A percentile compares a stretch with the other conserved stretches of the same genome.
Evolutionary conservation across 2,329 filamentous ascomycete species (phyloP).

Genomic region (Nigrospora oryzae): DNA sequence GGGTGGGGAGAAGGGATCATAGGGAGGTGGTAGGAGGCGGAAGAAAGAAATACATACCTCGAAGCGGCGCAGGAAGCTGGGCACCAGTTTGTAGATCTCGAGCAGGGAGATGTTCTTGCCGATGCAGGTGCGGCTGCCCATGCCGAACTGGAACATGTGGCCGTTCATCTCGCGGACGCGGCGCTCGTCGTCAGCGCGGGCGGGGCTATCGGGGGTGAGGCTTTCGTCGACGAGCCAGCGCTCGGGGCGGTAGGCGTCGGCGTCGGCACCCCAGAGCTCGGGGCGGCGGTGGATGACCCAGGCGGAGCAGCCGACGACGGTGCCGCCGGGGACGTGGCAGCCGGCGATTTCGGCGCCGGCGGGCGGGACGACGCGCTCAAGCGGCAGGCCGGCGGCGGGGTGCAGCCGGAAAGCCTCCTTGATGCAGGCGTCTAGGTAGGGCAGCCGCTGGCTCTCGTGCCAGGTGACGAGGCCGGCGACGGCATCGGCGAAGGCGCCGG

Average conservation of each 20-base stretch:
- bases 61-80: slow-evolving; percentile 54
- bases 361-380: slow-evolving; percentile 65
- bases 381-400: slow-evolving; percentile 62
- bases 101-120: slow-evolving; percentile 58
- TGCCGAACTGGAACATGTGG: slow-evolving; percentile 66
- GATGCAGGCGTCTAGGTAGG: slow-evolving; percentile 69
- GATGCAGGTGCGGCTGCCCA: slow-evolving; percentile 58
- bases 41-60: slow-evolving; percentile 36
- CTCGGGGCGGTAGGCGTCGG: slow-evolving; percentile 59
- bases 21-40: background rate
- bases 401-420: slow-evolving; percentile 73
- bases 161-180: slow-evolving; percentile 59
- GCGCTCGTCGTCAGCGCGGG: slow-evolving; percentile 32
- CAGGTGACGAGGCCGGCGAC: slow-evolving; percentile 59
- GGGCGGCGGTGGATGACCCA: slow-evolving; percentile 65
- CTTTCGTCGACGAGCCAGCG: slow-evolving; percentile 47
- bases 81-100: slow-evolving; percentile 57
- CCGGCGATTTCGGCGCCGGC: slow-evolving; percentile 57
- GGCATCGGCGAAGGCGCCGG: slow-evolving; percentile 40
- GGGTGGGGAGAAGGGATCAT: background rate
- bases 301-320: slow-evolving; percentile 65
- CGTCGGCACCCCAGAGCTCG: slow-evolving; percentile 61
- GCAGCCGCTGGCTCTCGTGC: slow-evolving; percentile 59
- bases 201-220: slow-evolving; percentile 4
- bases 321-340: slow-evolving; percentile 55